phyloP scores from a whole-genome alignment of 106 monocot species.

The Hemerocallis citrina region DNA sequence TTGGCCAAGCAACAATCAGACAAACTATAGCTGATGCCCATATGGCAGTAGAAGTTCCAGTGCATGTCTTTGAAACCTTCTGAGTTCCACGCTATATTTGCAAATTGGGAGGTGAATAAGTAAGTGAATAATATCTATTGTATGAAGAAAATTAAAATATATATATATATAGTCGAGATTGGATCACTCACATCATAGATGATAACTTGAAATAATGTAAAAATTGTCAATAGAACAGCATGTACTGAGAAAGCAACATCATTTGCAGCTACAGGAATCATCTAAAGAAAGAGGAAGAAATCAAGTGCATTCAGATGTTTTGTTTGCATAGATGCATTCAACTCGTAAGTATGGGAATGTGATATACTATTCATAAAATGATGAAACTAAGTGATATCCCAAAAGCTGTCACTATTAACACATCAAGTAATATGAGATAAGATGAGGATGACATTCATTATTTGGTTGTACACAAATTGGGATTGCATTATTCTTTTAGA shows the following conservation, averaged over 20 bases:
- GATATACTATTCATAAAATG: too few species aligned
- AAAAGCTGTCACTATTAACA: too few species aligned
- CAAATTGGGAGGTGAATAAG: not conserved
- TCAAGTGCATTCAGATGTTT: not conserved
- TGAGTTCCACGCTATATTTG: constrained; percentile 56
- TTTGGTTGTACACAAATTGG: too few species aligned
- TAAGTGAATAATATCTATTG: too few species aligned
- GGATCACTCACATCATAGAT: constrained; percentile 70
- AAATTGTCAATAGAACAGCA: constrained; percentile 62
- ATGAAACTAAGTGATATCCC: too few species aligned
- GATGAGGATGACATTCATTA: too few species aligned
- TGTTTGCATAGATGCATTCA: too few species aligned
- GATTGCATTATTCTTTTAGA: too few species aligned
- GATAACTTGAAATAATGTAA: constrained; percentile 68
- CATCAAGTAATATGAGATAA: too few species aligned
- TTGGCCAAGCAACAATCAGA: constrained; percentile 46
- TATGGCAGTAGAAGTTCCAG: constrained; percentile 32
- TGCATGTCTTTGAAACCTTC: constrained; percentile 50
- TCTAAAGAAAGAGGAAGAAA: constrained; percentile 15
- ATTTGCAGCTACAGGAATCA: constrained; percentile 86
- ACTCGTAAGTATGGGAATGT: too few species aligned
- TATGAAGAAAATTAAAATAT: too few species aligned
- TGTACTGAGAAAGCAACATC: constrained; percentile 79
- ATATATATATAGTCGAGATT: too few species aligned
- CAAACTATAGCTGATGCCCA: constrained; percentile 44